Evolutionary conservation across 345 rosid species (phyloP), one percentile per base, ranked within the genome.

Genomic region (Draba incana): DNA sequence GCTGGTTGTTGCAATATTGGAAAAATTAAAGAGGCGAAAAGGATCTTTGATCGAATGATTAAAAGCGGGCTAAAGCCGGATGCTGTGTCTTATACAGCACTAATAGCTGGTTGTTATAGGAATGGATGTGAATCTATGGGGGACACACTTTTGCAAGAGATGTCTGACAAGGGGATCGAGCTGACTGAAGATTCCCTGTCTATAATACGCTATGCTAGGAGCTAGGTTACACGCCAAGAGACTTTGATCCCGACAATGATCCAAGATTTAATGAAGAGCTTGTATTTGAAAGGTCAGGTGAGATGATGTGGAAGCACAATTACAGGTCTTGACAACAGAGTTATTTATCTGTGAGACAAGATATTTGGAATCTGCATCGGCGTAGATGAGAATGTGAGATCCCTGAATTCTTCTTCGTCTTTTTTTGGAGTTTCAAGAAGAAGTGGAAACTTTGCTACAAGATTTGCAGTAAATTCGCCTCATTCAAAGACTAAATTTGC

Each of bases 1-100:
- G 75, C 75, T 56, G 77, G 85, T 35, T 78, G 62, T 64, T 76
- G 65, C 31, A 73, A 67, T 42, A 51, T 30, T 52, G 86, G 88
- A 71, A 68, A 75, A 56, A 12, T 77, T 8, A 68, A 73, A 35
- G 72, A 57, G 39, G 64, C 64, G 16, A 48, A 57, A 47, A 23
- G 8, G 47, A 35, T 68, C 0, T 57, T 24, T 35, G 64, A 35
- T 57, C 11, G 0, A 24, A 57, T 68, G 64, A 46, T 10, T n/a
- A 16, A 46, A 46, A 35, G 10, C 0, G 33, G 72, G 38, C 0
- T 57, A 25, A 37, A 57, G 47, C 64, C 64, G 46, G 72, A 57
- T 57, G 23, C 1, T 31, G 33, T 23, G 45, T 13, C 54, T 31
- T 20, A 66, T 59, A 42, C 42, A 53, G 16, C 61, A 42, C 43